A percentile compares a stretch with the other conserved stretches of the same genome.
phyloP scores from a whole-genome alignment of 208 protist species.

The Strigomonas galati region DNA sequence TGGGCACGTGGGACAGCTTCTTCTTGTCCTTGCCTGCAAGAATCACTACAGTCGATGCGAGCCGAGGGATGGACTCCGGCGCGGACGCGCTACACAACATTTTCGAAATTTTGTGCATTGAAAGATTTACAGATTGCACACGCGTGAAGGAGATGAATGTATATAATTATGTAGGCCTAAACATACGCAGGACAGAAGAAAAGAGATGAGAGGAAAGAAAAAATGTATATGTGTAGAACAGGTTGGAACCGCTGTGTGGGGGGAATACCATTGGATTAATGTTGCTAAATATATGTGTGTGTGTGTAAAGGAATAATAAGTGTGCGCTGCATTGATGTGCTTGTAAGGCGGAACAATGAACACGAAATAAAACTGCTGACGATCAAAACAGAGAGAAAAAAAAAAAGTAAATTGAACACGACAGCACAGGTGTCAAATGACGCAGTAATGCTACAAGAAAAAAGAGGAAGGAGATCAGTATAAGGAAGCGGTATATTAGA shows the following conservation, averaged over 20 bases:
- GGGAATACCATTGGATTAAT: neutral
- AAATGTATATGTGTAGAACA: neutral
- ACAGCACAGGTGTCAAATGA: neutral
- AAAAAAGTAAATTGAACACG: neutral
- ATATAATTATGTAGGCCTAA: constrained; percentile 22
- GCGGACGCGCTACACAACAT: neutral
- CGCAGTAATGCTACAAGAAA: constrained; percentile 7
- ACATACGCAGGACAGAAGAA: neutral
- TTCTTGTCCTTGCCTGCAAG: constrained; percentile 13
- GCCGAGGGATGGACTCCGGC: constrained; percentile 15
- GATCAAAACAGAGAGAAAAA: neutral
- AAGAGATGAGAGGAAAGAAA: constrained; percentile 1
- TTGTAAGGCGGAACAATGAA: neutral
- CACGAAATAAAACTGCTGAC: neutral
- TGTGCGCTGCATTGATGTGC: neutral
- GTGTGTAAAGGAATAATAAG: neutral
- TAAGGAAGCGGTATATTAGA: no score
- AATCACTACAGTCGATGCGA: constrained; percentile 44
- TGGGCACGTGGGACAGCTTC: neutral
- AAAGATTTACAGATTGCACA: neutral
- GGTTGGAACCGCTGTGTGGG: neutral
- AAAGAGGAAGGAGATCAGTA: constrained; percentile 7
- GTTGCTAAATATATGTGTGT: neutral
- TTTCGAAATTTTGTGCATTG: neutral
- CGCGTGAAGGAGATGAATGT: constrained; percentile 4